Conservation (phyloP, 2,329 filamentous ascomycete genomes). For the Colletotrichum magnum region DNA sequence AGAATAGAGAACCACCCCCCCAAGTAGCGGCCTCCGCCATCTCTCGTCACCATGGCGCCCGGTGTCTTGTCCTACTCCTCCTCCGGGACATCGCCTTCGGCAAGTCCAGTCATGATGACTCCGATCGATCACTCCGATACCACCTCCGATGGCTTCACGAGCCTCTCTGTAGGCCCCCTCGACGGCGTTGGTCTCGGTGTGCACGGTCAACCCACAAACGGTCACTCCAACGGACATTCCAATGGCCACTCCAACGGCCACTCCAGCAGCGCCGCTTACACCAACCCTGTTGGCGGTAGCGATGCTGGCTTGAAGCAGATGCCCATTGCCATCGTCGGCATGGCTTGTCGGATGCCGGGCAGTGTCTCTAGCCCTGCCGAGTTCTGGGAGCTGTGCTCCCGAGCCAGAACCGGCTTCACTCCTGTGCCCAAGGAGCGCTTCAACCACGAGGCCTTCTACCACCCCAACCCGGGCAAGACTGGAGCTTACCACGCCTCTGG, state of each 20-base stretch:
- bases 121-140: conserved; percentile 41
- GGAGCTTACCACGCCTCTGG: conserved; percentile 48
- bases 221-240: conserved; percentile 41
- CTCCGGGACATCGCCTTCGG: conserved; percentile 40
- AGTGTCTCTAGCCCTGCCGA: conserved; percentile 57
- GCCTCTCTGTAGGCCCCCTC: conserved; percentile 39
- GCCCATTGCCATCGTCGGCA: conserved; percentile 63
- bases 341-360: conserved; percentile 62
- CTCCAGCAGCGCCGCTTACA: conserved; percentile 27
- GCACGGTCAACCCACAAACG: conserved; percentile 34
- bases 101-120: conserved; percentile 42
- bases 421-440: conserved; percentile 63
- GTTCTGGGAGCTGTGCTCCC: conserved; percentile 61
- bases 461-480: conserved; percentile 59
- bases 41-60: conserved; percentile 39
- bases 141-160: conserved; percentile 40
- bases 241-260: conserved; percentile 40
- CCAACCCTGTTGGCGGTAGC: conserved; percentile 35
- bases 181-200: conserved; percentile 38
- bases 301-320: conserved; percentile 46
- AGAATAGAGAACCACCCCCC: conserved; percentile 29
- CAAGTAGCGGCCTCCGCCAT: conserved; percentile 36
- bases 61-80: conserved; percentile 41
- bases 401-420: conserved; percentile 57
- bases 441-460: conserved; percentile 57